Base-by-base conservation (phyloP, 495 filamentous ascomycete species). In the Darksidea phi region DNA sequence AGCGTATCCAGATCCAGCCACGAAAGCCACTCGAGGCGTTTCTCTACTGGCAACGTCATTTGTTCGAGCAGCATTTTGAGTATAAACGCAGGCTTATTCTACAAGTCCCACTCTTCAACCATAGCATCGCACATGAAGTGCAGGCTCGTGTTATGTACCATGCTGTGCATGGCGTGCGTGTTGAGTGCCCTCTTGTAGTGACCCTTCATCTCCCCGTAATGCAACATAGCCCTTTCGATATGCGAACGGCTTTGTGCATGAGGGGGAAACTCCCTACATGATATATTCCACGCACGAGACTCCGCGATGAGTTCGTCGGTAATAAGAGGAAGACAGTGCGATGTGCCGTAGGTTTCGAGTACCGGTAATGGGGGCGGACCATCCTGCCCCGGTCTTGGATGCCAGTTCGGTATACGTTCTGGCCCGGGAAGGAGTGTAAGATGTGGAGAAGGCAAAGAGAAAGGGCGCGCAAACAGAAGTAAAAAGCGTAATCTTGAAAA, bases 1-100 rank as follows among this genome's bases (percentile, higher is more conserved):
- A 80, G 67, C 11, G 77, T 81, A 58, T 82, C 81, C 32, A 70
- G 71, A 54, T 84, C 81, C 25, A 77, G 72, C 80, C 80, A 84
- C 55, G 80, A 75, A 8, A 82, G 54, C 80, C 80, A 83, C 59
- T 80, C 70, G 38, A 80, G 49, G 24, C 78, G 62, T 61, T 80
- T 63, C 11, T 64, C 73, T 46, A 70, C 64, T 11, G 79, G 79
- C 63, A 79, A 77, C 37, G 70, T 53, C 47, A 81, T 61, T 57
- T 82, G 78, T 18, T 72, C 69, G 0, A 81, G 71, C 4, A 82
- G 24, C 11, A 79, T 51, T 0, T 74, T 73, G 11, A 81, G 67
- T 15, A 82, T 68, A 47, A 75, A 77, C n/a, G 77, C 78, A 18
- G 73, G 75, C 61, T 81, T 83, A 17, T 73, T 80, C 73, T 74